A percentile compares a stretch with the other conserved stretches of the same genome.
Conservation (phyloP, 164 flowering plant genomes). For the Macadamia tetraphylla region DNA sequence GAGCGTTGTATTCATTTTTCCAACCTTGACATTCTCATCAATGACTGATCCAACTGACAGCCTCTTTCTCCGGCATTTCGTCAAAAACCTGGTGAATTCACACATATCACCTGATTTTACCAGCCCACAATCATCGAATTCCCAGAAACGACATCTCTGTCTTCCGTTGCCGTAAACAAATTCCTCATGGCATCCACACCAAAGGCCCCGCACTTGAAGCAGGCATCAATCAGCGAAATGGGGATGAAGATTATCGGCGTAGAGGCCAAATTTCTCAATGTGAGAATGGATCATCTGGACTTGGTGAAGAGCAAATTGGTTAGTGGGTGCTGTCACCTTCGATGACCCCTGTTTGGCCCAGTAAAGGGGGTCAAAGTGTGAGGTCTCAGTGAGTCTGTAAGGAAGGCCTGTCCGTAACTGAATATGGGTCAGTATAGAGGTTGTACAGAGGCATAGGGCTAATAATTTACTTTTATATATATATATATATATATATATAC, state of each 20-base stretch:
- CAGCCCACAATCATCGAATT: constrained; percentile 64
- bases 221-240: constrained; percentile 63
- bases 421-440: too few relatives aligned
- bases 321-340: too few relatives aligned
- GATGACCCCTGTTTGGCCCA: too few relatives aligned
- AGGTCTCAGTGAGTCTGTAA: too few relatives aligned
- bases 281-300: constrained; percentile 65
- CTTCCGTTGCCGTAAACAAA: constrained; percentile 50
- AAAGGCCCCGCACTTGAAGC: constrained; percentile 47
- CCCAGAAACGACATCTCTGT: constrained; percentile 65
- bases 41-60: constrained; percentile 81
- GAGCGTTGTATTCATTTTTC: constrained; percentile 55
- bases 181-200: constrained; percentile 46
- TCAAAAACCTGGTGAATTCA: constrained; percentile 64
- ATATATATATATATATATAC: too few relatives aligned
- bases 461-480: too few relatives aligned
- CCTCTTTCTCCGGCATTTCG: constrained; percentile 74
- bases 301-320: constrained; percentile 18
- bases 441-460: too few relatives aligned
- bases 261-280: constrained; percentile 53
- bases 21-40: constrained; percentile 68
- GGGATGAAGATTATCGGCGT: constrained; percentile 60
- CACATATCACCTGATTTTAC: constrained; percentile 37
- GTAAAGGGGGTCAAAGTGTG: too few relatives aligned
- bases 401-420: too few relatives aligned